phyloP scores from a whole-genome alignment of 371 early-diverging fungal genomes.

The Furculomyces boomerangus region DNA sequence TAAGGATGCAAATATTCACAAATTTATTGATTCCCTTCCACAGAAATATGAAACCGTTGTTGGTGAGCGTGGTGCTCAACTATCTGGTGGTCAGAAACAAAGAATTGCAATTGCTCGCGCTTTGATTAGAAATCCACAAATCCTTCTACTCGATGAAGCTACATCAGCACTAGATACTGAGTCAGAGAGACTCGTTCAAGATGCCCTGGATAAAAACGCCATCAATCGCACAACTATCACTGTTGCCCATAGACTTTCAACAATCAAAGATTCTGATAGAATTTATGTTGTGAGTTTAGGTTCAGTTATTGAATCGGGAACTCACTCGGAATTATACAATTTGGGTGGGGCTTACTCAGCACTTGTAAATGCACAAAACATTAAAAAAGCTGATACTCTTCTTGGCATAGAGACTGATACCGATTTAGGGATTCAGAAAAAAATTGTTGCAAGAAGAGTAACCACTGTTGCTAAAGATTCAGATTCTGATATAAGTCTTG shows the following conservation, averaged over 20 bases:
- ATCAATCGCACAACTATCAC: slow-evolving; percentile 74
- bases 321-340: slow-evolving; percentile 47
- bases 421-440: slow-evolving; percentile 6
- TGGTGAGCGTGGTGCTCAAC: slow-evolving; percentile 60
- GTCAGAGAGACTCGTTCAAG: slow-evolving; percentile 80
- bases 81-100: slow-evolving; percentile 81
- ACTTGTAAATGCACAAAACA: slow-evolving; percentile 19
- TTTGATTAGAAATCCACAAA: slow-evolving; percentile 65
- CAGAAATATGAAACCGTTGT: slow-evolving; percentile 60
- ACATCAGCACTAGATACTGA: slow-evolving; percentile 87
- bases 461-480: no score
- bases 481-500: no score
- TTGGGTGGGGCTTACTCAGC: slow-evolving; percentile 15
- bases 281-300: slow-evolving; percentile 69
- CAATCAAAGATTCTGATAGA: slow-evolving; percentile 48
- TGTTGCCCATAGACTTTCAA: slow-evolving; percentile 79
- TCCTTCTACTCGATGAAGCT: slow-evolving; percentile 90
- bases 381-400: slow-evolving; percentile 8
- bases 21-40: slow-evolving; percentile 52
- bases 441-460: neutral
- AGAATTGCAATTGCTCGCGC: slow-evolving; percentile 79
- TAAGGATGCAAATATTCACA: slow-evolving; percentile 37
- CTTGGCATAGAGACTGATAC: neutral
- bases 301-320: slow-evolving; percentile 47
- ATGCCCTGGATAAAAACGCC: slow-evolving; percentile 67